These are phyloP conservation scores for Pseudocohnilembus persalinus DNA, from an alignment of 169 alveolate species.

Conservation along the genomic window DNA sequence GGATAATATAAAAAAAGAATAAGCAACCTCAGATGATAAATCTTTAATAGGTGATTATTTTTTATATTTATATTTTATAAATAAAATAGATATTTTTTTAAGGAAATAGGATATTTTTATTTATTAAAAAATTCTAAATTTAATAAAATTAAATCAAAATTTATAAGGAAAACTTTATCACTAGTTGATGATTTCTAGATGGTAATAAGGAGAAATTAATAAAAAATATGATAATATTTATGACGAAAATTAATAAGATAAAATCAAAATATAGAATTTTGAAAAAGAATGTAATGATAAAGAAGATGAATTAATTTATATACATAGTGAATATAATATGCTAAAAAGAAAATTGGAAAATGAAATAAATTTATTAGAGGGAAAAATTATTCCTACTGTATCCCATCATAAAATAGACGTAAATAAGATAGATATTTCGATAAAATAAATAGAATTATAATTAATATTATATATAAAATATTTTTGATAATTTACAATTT, in stretches of 20 bases:
- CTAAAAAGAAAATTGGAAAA: slow-evolving; percentile 35
- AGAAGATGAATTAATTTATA: slow-evolving; percentile 31
- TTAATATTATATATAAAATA: too few relatives aligned
- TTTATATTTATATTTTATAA: too few relatives aligned
- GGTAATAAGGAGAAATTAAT: slow-evolving; percentile 62
- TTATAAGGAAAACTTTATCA: slow-evolving; percentile 61
- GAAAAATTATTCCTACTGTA: slow-evolving; percentile 37
- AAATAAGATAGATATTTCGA: too few relatives aligned
- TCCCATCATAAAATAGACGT: slow-evolving; percentile 37
- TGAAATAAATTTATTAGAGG: slow-evolving; percentile 22
- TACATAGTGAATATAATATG: slow-evolving; percentile 44
- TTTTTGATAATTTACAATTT: too few relatives aligned
- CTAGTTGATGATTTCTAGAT: slow-evolving; percentile 60
- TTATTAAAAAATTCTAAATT: too few relatives aligned
- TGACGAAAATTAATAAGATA: slow-evolving; percentile 49
- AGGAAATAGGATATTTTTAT: too few relatives aligned
- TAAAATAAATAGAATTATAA: too few relatives aligned
- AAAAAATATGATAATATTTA: slow-evolving; percentile 54
- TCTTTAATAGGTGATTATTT: slow-evolving; percentile 68
- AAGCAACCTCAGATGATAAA: slow-evolving; percentile 57
- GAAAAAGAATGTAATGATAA: slow-evolving; percentile 42
- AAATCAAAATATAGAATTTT: slow-evolving; percentile 44
- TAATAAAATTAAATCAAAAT: too few relatives aligned
- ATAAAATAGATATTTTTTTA: too few relatives aligned
- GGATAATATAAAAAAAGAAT: slow-evolving; percentile 47